These are phyloP conservation scores for Cylindrotheca fusiformis DNA, from an alignment of 108 stramenopile genomes.

Conservation along the genomic window DNA sequence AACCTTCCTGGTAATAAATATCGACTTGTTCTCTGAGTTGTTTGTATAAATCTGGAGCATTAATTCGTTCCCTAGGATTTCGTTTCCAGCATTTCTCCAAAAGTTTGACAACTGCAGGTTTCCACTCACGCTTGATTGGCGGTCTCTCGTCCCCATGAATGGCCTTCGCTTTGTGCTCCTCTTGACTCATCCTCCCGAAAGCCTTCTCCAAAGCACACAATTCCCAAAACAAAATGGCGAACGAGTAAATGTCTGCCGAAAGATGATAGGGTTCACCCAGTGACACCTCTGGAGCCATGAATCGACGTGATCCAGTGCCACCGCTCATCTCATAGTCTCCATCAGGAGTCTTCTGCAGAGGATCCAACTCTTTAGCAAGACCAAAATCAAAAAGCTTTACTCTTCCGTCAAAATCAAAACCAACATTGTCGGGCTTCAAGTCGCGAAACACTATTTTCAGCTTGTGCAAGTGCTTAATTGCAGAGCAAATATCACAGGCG, in stretches of 20 bases:
- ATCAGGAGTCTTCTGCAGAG: conserved; percentile 36
- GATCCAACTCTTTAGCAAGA: conserved; percentile 51
- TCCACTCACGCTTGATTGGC: conserved; percentile 29
- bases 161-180: conserved; percentile 38
- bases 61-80: conserved; percentile 28
- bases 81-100: conserved; percentile 37
- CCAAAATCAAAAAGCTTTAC: conserved; percentile 69
- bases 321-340: conserved; percentile 51
- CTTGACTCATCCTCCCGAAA: conserved; percentile 42
- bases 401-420: conserved; percentile 44
- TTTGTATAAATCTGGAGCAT: conserved; percentile 30
- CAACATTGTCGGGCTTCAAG: conserved; percentile 46
- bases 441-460: conserved; percentile 49
- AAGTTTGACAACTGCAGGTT: conserved; percentile 14
- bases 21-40: conserved; percentile 33
- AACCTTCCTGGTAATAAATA: conserved; percentile 31
- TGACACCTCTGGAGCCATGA: conserved; percentile 62
- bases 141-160: conserved; percentile 38
- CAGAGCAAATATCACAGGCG: conserved; percentile 45
- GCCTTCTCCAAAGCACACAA: conserved; percentile 60
- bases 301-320: conserved; percentile 43
- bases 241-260: conserved; percentile 68
- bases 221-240: conserved; percentile 75
- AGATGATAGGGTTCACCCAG: conserved; percentile 45
- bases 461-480: conserved; percentile 43